phyloP scores from a whole-genome alignment of 1,284 basidiomycete species.

The Ganoderma leucocontextum region DNA sequence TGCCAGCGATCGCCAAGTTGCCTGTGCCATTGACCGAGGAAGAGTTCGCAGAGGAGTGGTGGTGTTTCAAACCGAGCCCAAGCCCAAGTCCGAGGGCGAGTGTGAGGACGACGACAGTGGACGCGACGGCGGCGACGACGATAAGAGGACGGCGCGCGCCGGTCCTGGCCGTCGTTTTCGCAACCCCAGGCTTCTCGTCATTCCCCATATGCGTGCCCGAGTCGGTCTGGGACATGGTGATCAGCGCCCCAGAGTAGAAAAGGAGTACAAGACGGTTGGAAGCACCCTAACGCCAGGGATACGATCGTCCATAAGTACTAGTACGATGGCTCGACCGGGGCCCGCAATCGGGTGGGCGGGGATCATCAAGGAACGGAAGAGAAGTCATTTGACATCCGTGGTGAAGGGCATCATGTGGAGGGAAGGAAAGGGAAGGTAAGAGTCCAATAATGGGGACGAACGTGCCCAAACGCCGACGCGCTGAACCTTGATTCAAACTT shows the following conservation, averaged over 20 bases:
- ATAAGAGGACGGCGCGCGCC: slow-evolving; percentile 11
- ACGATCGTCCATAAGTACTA: not conserved
- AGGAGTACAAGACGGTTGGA: not conserved
- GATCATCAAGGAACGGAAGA: not conserved
- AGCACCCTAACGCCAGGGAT: not conserved
- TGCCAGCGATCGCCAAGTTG: slow-evolving; percentile 23
- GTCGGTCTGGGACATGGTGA: not conserved
- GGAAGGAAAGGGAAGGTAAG: not conserved
- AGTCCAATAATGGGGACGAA: slow-evolving; percentile 8
- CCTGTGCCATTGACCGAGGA: slow-evolving; percentile 27
- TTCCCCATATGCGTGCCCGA: not conserved
- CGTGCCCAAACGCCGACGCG: not conserved
- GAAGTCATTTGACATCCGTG: not conserved
- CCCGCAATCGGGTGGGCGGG: not conserved
- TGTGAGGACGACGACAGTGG: slow-evolving; percentile 39
- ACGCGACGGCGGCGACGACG: slow-evolving; percentile 22
- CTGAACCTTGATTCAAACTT: not conserved
- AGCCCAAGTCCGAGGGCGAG: slow-evolving; percentile 50
- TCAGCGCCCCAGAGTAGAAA: not conserved
- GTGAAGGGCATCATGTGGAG: slow-evolving; percentile 2
- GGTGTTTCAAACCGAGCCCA: slow-evolving; percentile 47
- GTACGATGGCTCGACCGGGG: not conserved
- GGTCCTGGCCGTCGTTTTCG: not conserved
- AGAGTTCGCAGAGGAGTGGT: slow-evolving; percentile 19
- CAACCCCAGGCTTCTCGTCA: not conserved